A percentile compares a stretch with the other conserved stretches of the same genome.
Conservation (phyloP, 2,329 filamentous ascomycete genomes). For the Xylaria sp. region DNA sequence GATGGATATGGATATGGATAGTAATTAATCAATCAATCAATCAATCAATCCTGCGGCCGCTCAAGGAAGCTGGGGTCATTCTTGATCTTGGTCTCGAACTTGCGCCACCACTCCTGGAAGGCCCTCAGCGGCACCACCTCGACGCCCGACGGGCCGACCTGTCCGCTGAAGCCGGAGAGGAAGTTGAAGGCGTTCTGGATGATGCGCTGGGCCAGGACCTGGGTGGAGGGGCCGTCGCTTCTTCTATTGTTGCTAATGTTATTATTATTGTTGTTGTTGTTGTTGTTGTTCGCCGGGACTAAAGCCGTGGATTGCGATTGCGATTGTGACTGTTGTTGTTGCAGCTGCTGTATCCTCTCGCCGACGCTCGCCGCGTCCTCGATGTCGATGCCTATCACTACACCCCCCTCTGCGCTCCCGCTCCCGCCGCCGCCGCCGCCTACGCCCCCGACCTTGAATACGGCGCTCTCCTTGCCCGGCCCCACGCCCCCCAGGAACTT, state of each 20-base stretch:
- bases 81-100: slow-evolving; percentile 89
- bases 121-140: slow-evolving; percentile 94
- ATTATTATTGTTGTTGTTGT: not conserved
- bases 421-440: slow-evolving; percentile 23
- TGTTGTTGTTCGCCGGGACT: slow-evolving; percentile 14
- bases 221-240: slow-evolving; percentile 65
- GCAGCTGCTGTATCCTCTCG: slow-evolving; percentile 49
- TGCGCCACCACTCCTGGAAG: slow-evolving; percentile 97
- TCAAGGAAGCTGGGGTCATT: slow-evolving; percentile 91
- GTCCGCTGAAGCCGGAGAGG: slow-evolving; percentile 83
- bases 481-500: slow-evolving; percentile 89
- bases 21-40: not conserved
- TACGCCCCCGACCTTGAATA: slow-evolving; percentile 76
- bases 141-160: slow-evolving; percentile 68
- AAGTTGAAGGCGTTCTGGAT: slow-evolving; percentile 99
- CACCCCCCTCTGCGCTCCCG: slow-evolving; percentile 49
- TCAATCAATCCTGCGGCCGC: slow-evolving; percentile 62
- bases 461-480: slow-evolving; percentile 88
- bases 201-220: slow-evolving; percentile 87
- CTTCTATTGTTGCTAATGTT: not conserved
- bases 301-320: slow-evolving; percentile 22
- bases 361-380: slow-evolving; percentile 80
- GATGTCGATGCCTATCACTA: slow-evolving; percentile 83
- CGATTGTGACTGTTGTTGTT: slow-evolving; percentile 6
- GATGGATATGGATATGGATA: not conserved